Evolutionary conservation across 2,329 filamentous ascomycete genomes (phyloP).

Genomic region (Sarocladiaceae sp.): DNA sequence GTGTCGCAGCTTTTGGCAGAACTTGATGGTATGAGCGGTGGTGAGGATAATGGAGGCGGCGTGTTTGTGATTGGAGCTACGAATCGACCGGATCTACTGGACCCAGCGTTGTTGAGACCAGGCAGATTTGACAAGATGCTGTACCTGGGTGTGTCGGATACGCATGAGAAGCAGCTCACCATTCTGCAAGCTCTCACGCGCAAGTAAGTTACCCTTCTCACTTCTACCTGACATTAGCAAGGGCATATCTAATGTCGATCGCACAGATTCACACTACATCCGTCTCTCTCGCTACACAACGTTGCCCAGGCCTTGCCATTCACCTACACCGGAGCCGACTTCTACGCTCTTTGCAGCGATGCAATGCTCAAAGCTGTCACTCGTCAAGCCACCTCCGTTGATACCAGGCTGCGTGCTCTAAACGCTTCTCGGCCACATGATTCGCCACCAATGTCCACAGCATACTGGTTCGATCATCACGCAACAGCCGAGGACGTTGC

Average conservation of each 20-base stretch:
- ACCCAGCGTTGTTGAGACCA: constrained; percentile 82
- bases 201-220: constrained; percentile 60
- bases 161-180: constrained; percentile 90
- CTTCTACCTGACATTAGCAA: not conserved
- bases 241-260: constrained; percentile 12
- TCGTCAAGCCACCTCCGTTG: constrained; percentile 77
- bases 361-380: constrained; percentile 99
- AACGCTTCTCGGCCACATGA: constrained; percentile 37
- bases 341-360: constrained; percentile 95
- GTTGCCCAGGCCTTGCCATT: constrained; percentile 80
- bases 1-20: constrained; percentile 93
- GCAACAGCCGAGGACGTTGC: constrained; percentile 77
- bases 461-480: constrained; percentile 93
- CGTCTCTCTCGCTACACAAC: constrained; percentile 67
- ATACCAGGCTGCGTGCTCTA: constrained; percentile 72
- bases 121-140: constrained; percentile 98
- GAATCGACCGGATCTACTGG: constrained; percentile 88
- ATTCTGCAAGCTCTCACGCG: constrained; percentile 92
- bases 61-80: constrained; percentile 97
- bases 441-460: constrained; percentile 64
- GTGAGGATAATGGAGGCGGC: constrained; percentile 68
- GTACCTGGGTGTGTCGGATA: constrained; percentile 93
- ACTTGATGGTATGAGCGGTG: constrained; percentile 95
- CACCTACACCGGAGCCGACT: constrained; percentile 95
- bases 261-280: constrained; percentile 80